Evolutionary conservation across 352 stramenopile species (phyloP), one percentile per base, ranked within the genome.

Genomic region (Pythium dissotocum): DNA sequence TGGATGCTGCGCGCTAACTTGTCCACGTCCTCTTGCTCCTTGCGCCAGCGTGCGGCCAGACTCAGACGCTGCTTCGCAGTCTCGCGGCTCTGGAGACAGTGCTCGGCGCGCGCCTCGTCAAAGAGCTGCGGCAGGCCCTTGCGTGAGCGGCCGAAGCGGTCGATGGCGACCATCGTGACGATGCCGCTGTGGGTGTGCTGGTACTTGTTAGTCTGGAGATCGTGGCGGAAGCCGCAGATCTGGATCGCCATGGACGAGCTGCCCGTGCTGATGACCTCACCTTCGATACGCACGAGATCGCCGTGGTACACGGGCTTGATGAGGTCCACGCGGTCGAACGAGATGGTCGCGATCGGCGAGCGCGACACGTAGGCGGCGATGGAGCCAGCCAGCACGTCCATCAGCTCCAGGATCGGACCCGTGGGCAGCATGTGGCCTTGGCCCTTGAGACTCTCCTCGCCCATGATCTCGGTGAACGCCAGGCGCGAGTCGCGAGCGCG

Each of bases 391-490:
- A 80, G 49, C 30, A 77, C 69, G 59, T 80, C 70, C 63, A 80
- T 80, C 32, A 69, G 65, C 60, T 80, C 61, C 12, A 80, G 62
- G 53, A 80, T 77, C 13, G 67, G 64, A 6, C 73, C 73, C 51
- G 70, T 66, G 58, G 64, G 65, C 21, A 80, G 48, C 61, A 73
- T 67, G 36, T 72, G 58, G 33, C 73, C 70, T 36, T 71, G 52
- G 13, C 70, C 70, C 49, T 70, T 68, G 26, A 78, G 58, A 36
- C 61, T 71, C 49, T 78, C 67, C 35, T 80, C 71, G 30, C 73
- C 73, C 5, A 85, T 48, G 55, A 77, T 77, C 36, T 83, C 77
- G 7, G 73, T 70, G 68, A 79, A 83, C 6, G 76, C 71, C 58
- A 79, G 35, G 21, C 77, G 77, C 32, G 71, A 77, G 69, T 78